Evolutionary conservation across 1,284 basidiomycete species (phyloP).

Genomic region (Leucoagaricus sp.): DNA sequence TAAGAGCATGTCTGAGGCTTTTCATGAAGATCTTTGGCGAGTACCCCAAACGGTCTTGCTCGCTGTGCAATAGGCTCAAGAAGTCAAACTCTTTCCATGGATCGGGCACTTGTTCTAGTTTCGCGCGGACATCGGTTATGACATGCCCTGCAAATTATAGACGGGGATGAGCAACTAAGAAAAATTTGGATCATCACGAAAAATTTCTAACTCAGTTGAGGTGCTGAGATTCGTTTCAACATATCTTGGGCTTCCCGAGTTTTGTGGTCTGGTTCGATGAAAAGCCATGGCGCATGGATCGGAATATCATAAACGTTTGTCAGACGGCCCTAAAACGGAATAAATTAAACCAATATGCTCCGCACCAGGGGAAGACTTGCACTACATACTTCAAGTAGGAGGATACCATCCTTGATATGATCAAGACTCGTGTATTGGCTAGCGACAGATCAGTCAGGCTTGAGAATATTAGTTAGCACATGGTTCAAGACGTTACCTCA

Average conservation of each 20-base stretch:
- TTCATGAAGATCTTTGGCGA: conserved; percentile 66
- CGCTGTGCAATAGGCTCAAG: conserved; percentile 46
- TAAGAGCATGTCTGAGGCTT: conserved; percentile 74
- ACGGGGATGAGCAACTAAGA: neutral
- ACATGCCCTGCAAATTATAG: conserved; percentile 18
- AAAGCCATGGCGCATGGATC: conserved; percentile 71
- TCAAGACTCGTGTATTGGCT: conserved; percentile 52
- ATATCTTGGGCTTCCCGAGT: conserved; percentile 59
- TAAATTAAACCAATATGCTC: neutral
- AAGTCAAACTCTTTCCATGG: conserved; percentile 38
- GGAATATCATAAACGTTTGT: conserved; percentile 71
- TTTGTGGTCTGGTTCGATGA: conserved; percentile 62
- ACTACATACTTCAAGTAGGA: conserved; percentile 51
- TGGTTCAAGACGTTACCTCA: conserved; percentile 27
- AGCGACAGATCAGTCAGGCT: neutral
- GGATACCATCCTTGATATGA: conserved; percentile 61
- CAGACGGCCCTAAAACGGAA: conserved; percentile 60
- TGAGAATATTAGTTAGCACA: neutral
- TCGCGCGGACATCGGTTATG: conserved; percentile 19
- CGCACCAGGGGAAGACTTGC: neutral
- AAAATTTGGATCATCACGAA: conserved; percentile 10
- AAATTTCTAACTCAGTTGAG: conserved; percentile 45
- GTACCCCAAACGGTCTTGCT: conserved; percentile 42
- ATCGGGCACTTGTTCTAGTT: conserved; percentile 26
- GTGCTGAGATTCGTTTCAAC: conserved; percentile 40